A percentile compares a stretch with the other conserved stretches of the same genome.
Conservation (phyloP, 176 grass and related monocot species). For the Cenchrus purpureus region DNA sequence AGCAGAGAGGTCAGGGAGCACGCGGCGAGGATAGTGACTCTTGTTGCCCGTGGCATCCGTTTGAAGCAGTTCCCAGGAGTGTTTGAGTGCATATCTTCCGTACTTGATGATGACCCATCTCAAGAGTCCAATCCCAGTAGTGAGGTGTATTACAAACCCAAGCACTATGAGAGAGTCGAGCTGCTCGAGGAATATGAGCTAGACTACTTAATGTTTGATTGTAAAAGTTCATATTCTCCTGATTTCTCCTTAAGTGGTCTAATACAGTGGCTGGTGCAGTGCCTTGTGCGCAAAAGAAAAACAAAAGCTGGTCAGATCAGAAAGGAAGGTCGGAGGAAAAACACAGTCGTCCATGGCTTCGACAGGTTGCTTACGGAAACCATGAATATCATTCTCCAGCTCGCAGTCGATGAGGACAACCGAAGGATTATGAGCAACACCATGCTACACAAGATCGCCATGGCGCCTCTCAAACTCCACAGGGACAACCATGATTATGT, state of each 20-base stretch:
- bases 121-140: not conserved
- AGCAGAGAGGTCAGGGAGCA: constrained; percentile 16
- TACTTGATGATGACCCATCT: not conserved
- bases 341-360: too few relatives aligned
- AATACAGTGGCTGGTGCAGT: not conserved
- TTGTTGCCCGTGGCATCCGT: not conserved
- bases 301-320: not conserved
- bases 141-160: too few relatives aligned
- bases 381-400: not conserved
- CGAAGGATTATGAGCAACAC: not conserved
- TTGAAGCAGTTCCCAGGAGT: not conserved
- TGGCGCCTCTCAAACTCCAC: not conserved
- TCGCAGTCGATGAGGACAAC: not conserved
- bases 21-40: not conserved
- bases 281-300: not conserved
- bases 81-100: not conserved
- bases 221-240: not conserved
- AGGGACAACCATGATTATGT: not conserved
- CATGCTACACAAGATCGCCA: not conserved
- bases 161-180: too few relatives aligned
- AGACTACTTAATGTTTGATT: too few relatives aligned
- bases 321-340: too few relatives aligned
- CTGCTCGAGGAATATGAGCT: too few relatives aligned
- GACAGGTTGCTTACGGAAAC: too few relatives aligned
- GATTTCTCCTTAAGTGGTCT: not conserved